Percentiles rank a stretch among this genome's conserved stretches.
Evolutionary conservation across 140 eudicot species (phyloP).

Genomic region (Cichorium intybus): DNA sequence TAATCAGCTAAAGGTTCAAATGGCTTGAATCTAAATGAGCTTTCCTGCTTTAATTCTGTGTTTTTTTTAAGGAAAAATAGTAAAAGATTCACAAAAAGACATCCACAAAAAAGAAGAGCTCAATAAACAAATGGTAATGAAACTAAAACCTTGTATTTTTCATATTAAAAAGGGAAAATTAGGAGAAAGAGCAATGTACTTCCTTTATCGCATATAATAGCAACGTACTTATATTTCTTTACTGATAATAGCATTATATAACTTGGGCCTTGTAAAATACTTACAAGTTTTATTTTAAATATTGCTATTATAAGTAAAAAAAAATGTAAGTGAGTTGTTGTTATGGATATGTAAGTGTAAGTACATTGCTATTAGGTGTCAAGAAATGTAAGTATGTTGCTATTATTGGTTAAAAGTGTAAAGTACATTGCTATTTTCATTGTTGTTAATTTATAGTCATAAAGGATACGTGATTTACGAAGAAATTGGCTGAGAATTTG

Average conservation of each 20-base stretch:
- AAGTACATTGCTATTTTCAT: not conserved
- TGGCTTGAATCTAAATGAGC: slow-evolving; percentile 73
- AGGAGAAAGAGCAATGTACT: no score
- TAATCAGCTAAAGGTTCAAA: slow-evolving; percentile 73
- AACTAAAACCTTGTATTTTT: no score
- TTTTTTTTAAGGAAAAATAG: slow-evolving; percentile 34
- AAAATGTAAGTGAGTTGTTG: not conserved
- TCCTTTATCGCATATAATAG: not conserved
- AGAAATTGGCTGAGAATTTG: slow-evolving; percentile 91
- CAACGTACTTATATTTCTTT: not conserved
- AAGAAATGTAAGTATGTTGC: not conserved
- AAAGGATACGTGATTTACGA: slow-evolving; percentile 96
- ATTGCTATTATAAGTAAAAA: no score
- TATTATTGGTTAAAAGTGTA: not conserved
- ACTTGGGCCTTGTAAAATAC: not conserved
- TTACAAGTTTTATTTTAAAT: not conserved
- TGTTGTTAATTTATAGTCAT: no score
- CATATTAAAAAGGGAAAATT: no score
- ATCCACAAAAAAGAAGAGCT: slow-evolving; percentile 1
- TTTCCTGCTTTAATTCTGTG: slow-evolving; percentile 71
- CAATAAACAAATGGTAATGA: no score
- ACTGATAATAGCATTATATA: not conserved
- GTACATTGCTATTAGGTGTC: not conserved
- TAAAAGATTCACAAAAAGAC: slow-evolving; percentile 24
- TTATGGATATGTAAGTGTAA: not conserved